phyloP scores from a whole-genome alignment of 2,329 filamentous ascomycete genomes.

The Dendrostoma leiphaemia region DNA sequence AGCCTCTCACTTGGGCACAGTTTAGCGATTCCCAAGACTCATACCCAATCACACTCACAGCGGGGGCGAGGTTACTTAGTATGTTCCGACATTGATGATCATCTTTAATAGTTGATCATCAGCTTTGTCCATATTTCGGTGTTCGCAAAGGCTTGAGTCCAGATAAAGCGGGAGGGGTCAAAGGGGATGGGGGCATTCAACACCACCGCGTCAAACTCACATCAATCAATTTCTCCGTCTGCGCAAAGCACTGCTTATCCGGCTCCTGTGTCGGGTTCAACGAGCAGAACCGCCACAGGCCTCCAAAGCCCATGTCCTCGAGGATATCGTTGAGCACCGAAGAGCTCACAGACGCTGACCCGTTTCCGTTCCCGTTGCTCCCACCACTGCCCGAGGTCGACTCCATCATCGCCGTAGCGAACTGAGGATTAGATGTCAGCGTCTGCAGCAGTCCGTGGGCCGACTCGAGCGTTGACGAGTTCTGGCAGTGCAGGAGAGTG shows the following conservation, averaged over 20 bases:
- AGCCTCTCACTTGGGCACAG: neutral
- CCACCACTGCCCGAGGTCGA: constrained; percentile 28
- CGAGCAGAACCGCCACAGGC: constrained; percentile 57
- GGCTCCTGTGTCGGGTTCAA: constrained; percentile 40
- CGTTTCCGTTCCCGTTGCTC: neutral
- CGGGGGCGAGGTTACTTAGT: neutral
- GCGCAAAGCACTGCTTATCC: constrained; percentile 49
- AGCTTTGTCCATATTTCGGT: neutral
- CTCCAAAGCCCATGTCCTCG: constrained; percentile 60
- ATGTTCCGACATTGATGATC: neutral
- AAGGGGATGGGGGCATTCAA: neutral
- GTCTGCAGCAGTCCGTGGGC: constrained; percentile 60
- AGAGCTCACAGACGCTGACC: neutral
- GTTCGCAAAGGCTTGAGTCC: neutral
- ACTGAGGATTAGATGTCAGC: constrained; percentile 53
- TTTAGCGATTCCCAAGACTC: neutral
- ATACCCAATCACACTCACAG: no score
- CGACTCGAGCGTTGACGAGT: constrained; percentile 55
- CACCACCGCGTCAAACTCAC: constrained; percentile 43
- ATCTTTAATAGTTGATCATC: neutral
- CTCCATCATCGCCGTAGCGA: constrained; percentile 46
- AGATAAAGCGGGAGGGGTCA: neutral
- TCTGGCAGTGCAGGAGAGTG: constrained; percentile 62
- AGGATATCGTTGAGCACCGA: constrained; percentile 48
- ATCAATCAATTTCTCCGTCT: constrained; percentile 62